Conservation (phyloP, 306 rosid genomes). For the Castanospermum australe region DNA sequence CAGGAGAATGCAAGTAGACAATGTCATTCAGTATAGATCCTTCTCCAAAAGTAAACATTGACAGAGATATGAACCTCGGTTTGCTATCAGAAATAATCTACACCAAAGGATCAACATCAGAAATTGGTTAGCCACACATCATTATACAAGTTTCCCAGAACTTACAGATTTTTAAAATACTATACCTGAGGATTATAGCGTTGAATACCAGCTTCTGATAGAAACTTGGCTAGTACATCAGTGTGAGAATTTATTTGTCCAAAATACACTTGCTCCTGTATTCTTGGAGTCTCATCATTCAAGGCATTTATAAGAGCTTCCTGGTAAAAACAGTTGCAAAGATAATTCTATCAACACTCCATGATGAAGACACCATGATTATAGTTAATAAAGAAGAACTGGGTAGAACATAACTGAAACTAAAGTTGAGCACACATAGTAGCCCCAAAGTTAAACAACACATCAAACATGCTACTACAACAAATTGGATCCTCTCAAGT, state of each 20-base stretch:
- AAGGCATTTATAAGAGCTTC: constrained; percentile 81
- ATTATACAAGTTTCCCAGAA: constrained; percentile 1
- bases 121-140: constrained; percentile 4
- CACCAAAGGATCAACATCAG: constrained; percentile 15
- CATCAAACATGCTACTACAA: constrained; percentile 7
- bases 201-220: constrained; percentile 83
- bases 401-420: not conserved
- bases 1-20: constrained; percentile 76
- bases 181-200: constrained; percentile 94
- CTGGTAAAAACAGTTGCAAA: constrained; percentile 49
- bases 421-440: not conserved
- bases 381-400: not conserved
- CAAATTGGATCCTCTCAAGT: not conserved
- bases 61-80: constrained; percentile 72
- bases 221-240: constrained; percentile 73
- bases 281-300: constrained; percentile 90
- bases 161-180: not conserved
- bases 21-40: constrained; percentile 55
- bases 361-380: not conserved
- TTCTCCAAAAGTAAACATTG: constrained; percentile 54
- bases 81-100: constrained; percentile 82
- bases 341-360: constrained; percentile 1
- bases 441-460: not conserved
- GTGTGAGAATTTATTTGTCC: constrained; percentile 87
- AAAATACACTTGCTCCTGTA: constrained; percentile 95